Base-by-base conservation (phyloP, 768 basidiomycete genomes). In the Kwoniella sp. region DNA sequence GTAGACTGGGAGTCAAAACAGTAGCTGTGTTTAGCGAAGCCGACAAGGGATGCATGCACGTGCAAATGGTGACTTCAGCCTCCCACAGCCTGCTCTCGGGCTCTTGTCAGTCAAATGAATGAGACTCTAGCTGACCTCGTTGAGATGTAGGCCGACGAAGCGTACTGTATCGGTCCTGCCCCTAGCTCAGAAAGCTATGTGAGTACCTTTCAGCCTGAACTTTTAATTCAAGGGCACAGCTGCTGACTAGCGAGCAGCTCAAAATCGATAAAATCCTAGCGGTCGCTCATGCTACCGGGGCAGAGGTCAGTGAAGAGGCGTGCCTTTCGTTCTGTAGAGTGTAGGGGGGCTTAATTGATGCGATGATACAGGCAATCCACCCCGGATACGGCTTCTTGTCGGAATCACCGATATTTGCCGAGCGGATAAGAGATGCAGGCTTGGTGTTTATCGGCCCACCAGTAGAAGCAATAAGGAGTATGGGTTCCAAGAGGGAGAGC, bases 401-500 rank as follows among this genome's bases (percentile, higher is more conserved):
- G 71, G 93, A 96, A 81, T 96, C 95, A 64, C 88, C 92, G 5
- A 80, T 80, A 22, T 97, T 97, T 72, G 86, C 93, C 0, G 83
- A 88, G 72, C 82, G 80, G 47, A 84, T 96, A 12, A 85, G 87
- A n/a, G 80, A 86, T 49, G 89, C 88, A 71, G 90, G 91, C 0
- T 86, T 97, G 67, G 85, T 89, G 2, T 96, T 94, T 75, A 92
- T 97, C 65, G 93, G 93, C 0, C 93, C 94, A 17, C 90, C 93
- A 1, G 84, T 89, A 0, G 85, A 84, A 69, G 92, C 94, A 29
- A 97, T 97, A 66, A 81, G 89, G 15, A 90, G 88, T 72, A 97
- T 96, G 94, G 94, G 93, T 1, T 93, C 91, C 0, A 96, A 97
- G 83, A 91, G 92, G 90, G 92, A 94, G 83, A 93, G 91, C 40